Evolutionary conservation across 2,329 filamentous ascomycete genomes (phyloP).

Genomic region (Penicillium rolfsii): DNA sequence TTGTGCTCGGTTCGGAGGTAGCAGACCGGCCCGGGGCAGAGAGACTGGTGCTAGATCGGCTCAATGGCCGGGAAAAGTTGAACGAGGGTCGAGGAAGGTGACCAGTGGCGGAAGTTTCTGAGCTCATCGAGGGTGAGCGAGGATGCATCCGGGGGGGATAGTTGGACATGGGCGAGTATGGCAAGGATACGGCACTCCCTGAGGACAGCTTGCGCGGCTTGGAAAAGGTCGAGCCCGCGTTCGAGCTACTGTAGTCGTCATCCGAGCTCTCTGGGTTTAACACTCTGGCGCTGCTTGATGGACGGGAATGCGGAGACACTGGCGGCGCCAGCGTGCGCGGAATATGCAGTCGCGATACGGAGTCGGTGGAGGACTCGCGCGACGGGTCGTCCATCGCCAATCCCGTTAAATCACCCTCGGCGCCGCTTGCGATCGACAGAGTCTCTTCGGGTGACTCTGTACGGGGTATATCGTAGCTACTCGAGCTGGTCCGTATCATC

Average conservation of each 20-base stretch:
- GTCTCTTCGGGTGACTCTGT: slow-evolving; percentile 41
- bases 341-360: slow-evolving; percentile 42
- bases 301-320: slow-evolving; percentile 47
- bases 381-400: slow-evolving; percentile 30
- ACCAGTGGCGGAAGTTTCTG: slow-evolving; percentile 71
- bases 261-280: slow-evolving; percentile 67
- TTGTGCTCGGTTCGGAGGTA: slow-evolving; percentile 40
- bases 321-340: slow-evolving; percentile 51
- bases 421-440: slow-evolving; percentile 17
- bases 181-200: slow-evolving; percentile 65
- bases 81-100: slow-evolving; percentile 73
- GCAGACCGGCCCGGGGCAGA: slow-evolving; percentile 38
- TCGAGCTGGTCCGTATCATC: slow-evolving; percentile 21
- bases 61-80: slow-evolving; percentile 92
- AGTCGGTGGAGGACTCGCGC: slow-evolving; percentile 43
- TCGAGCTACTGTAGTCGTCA: slow-evolving; percentile 68
- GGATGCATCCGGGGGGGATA: slow-evolving; percentile 65
- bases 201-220: slow-evolving; percentile 76
- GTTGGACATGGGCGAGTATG: slow-evolving; percentile 64
- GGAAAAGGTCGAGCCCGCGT: slow-evolving; percentile 64
- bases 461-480: slow-evolving; percentile 33
- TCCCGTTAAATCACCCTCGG: slow-evolving; percentile 26
- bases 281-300: slow-evolving; percentile 59
- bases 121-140: slow-evolving; percentile 82
- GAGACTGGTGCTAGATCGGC: slow-evolving; percentile 54